Evolutionary conservation across 768 basidiomycete species (phyloP).

Genomic region (Russula griseocarnosa): DNA sequence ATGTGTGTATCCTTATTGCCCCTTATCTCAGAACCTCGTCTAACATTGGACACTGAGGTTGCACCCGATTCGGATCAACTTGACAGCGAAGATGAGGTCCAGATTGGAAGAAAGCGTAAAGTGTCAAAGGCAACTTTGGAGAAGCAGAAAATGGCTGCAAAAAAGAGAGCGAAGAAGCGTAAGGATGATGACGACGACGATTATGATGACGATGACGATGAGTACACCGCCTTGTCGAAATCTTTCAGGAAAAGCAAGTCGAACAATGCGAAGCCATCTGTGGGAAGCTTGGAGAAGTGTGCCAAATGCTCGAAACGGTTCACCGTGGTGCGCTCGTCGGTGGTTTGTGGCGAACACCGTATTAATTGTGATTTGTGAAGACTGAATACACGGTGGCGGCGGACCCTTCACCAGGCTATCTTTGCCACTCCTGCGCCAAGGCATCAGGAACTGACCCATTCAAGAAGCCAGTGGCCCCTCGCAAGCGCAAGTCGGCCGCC

Average conservation of each 20-base stretch:
- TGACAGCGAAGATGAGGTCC: constrained; percentile 17
- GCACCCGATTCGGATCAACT: constrained; percentile 27
- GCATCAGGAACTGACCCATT: constrained; percentile 77
- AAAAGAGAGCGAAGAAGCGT: constrained; percentile 35
- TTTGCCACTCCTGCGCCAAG: constrained; percentile 84
- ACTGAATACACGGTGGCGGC: constrained; percentile 83
- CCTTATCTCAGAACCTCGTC: neutral
- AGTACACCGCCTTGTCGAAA: constrained; percentile 63
- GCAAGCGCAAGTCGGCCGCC: constrained; percentile 57
- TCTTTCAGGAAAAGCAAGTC: constrained; percentile 39
- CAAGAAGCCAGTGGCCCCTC: constrained; percentile 64
- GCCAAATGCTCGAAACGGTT: constrained; percentile 80
- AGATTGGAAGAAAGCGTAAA: constrained; percentile 27
- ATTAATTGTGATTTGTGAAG: constrained; percentile 39
- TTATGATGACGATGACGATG: constrained; percentile 54
- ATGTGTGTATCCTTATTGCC: neutral
- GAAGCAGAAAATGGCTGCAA: constrained; percentile 34
- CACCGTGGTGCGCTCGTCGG: constrained; percentile 63
- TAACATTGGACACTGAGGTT: constrained; percentile 8
- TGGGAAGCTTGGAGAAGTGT: constrained; percentile 79
- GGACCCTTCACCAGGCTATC: constrained; percentile 63
- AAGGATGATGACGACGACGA: constrained; percentile 43
- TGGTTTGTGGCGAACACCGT: neutral
- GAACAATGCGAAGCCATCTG: constrained; percentile 50
- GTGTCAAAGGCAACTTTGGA: constrained; percentile 30